Base-by-base conservation (phyloP, 78 protist species). In the Guillardia theta region DNA sequence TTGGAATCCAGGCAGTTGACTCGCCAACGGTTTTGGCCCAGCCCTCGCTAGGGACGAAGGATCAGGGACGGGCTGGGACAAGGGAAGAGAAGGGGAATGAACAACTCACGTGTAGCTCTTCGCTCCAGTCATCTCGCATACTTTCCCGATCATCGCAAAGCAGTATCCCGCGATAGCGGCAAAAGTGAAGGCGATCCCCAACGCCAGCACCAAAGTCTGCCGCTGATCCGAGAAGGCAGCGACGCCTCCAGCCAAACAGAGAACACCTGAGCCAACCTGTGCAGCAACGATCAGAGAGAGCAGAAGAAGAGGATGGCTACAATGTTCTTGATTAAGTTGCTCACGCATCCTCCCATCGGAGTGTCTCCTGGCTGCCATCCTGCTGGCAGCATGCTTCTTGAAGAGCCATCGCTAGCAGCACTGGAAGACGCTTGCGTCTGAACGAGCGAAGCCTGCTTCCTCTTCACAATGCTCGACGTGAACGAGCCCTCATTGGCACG, bases 221-320 rank as follows among this genome's bases (percentile, higher is more conserved):
- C 53, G 90, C 45, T 78, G n/a, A 36, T 78, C 90, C 18, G 90
- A n/a, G 48, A 78, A 78, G 44, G 90, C 90, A 18, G 90, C 90
- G 33, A 78, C 48, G 21, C 43, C 90, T 2, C 90, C 90, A 37
- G 90, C 90, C 24, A 78, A 36, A 43, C 50, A 78, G 30, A 78
- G 8, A 9, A 78, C 90, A 0, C 90, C 90, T 6, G 90, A 78
- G 45, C 90, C 90, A 3, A 78, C 62, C 62, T 53, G 62, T 21
- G 62, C 12, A 53, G 62, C 12, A 18, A 53, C 33, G 62, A 53
- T 18, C 33, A 53, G 33, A 53, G 62, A 53, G 62, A 53, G 62
- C 62, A 18, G 18, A 18, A 53, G 62, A 53, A 53, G 12, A 53
- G 62, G 33, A 53, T 53, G 62, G 33, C 18, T 53, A 53, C 90